These are phyloP conservation scores for Ceratobasidium sp. DNA, from an alignment of 1,284 basidiomycete species.

Conservation along the genomic window DNA sequence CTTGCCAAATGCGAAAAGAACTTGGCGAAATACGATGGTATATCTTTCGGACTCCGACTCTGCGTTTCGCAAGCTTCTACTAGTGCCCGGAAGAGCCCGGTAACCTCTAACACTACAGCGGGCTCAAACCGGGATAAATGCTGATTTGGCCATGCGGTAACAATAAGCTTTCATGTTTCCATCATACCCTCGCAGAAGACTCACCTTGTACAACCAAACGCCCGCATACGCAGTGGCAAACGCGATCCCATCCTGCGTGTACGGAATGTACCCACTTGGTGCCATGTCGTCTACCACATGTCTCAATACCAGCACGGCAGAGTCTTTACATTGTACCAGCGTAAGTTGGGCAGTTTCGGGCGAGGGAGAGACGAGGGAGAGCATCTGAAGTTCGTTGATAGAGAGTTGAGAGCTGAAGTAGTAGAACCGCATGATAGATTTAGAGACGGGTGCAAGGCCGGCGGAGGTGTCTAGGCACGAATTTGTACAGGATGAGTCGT, in stretches of 20 bases:
- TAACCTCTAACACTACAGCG: conserved; percentile 4
- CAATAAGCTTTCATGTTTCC: neutral
- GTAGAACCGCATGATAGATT: conserved; percentile 40
- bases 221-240: conserved; percentile 40
- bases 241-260: conserved; percentile 38
- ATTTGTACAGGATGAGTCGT: neutral
- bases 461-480: conserved; percentile 21
- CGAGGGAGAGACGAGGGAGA: conserved; percentile 21
- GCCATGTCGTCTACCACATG: conserved; percentile 38
- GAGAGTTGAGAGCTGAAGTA: conserved; percentile 33
- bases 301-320: conserved; percentile 18
- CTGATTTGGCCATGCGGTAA: neutral
- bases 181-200: neutral
- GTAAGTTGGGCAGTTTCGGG: neutral
- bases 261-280: conserved; percentile 30
- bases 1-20: conserved; percentile 33
- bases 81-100: neutral
- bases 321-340: conserved; percentile 29
- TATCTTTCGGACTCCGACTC: conserved; percentile 26
- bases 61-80: conserved; percentile 31
- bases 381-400: conserved; percentile 38
- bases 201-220: conserved; percentile 43
- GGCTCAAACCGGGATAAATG: conserved; percentile 32
- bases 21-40: conserved; percentile 37
- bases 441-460: conserved; percentile 35